phyloP scores from a whole-genome alignment of 352 stramenopile genomes.

The Phytopythium litorale region DNA sequence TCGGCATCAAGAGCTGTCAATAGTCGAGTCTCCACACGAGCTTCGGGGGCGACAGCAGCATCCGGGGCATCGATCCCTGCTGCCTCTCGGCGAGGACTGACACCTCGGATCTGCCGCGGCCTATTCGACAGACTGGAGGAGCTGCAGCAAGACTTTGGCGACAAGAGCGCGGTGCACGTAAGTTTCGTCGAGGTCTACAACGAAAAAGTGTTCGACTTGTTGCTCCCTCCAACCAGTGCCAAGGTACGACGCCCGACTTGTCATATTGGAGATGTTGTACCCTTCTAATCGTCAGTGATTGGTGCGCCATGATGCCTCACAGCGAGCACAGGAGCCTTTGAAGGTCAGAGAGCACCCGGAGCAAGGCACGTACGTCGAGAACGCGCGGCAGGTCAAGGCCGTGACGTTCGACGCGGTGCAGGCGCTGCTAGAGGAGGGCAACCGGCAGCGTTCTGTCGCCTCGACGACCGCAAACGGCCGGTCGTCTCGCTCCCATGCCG shows the following conservation, averaged over 20 bases:
- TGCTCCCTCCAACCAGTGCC: conserved; percentile 17
- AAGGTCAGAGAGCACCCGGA: conserved; percentile 74
- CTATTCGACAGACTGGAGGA: conserved; percentile 53
- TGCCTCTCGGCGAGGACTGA: conserved; percentile 31
- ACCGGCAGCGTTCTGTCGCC: conserved; percentile 46
- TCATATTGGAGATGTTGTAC: neutral
- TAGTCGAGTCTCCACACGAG: neutral
- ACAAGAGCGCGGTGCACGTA: conserved; percentile 40
- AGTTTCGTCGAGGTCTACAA: conserved; percentile 86
- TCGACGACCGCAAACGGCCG: conserved; percentile 40
- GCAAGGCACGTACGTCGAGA: conserved; percentile 62
- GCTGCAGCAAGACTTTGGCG: conserved; percentile 7
- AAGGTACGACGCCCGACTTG: conserved; percentile 15
- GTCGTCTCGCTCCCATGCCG: conserved; percentile 59
- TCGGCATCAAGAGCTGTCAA: neutral
- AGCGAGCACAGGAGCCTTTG: conserved; percentile 36
- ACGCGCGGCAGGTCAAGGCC: conserved; percentile 40
- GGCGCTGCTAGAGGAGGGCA: conserved; percentile 57
- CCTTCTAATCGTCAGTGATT: neutral
- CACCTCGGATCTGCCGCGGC: conserved; percentile 56
- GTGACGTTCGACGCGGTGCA: conserved; percentile 51
- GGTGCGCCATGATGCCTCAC: neutral
- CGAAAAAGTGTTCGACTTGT: conserved; percentile 68
- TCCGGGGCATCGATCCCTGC: neutral
- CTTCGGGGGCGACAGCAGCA: neutral